Conservation (phyloP, 176 grass and related monocot species). For the Olyra latifolia region DNA sequence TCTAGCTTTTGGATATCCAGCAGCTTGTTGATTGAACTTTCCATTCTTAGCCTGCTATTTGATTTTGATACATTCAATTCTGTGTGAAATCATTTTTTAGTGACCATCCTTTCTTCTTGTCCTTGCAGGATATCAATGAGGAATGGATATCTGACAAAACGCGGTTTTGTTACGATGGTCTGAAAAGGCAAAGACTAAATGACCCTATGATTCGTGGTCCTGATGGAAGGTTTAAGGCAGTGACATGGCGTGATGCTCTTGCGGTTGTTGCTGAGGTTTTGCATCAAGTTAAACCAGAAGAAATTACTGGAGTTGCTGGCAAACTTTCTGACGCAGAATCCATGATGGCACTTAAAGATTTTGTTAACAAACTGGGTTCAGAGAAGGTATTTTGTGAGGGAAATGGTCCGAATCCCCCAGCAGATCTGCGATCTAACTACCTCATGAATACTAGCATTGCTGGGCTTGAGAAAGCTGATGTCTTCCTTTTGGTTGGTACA, state of each 20-base stretch:
- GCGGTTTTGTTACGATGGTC: conserved; percentile 91
- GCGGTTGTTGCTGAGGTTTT: conserved; percentile 84
- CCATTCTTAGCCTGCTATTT: background rate
- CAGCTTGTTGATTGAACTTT: background rate
- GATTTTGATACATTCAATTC: background rate
- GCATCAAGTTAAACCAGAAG: conserved; percentile 78
- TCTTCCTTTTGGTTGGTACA: conserved; percentile 93
- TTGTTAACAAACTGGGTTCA: conserved; percentile 91
- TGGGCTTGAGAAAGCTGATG: conserved; percentile 95
- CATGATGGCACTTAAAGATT: conserved; percentile 98
- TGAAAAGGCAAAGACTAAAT: conserved; percentile 97
- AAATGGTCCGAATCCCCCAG: conserved; percentile 78
- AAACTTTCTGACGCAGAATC: conserved; percentile 96
- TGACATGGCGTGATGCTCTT: conserved; percentile 90
- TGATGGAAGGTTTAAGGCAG: conserved; percentile 88
- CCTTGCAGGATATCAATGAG: conserved; percentile 92
- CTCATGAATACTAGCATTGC: conserved; percentile 84
- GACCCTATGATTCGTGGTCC: conserved; percentile 97
- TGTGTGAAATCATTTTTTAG: conserved; percentile 3
- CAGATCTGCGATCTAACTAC: conserved; percentile 86
- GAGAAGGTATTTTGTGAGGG: conserved; percentile 87
- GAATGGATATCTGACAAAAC: conserved; percentile 99
- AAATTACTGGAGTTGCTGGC: conserved; percentile 95
- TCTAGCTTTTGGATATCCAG: background rate
- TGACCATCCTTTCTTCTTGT: background rate